These are phyloP conservation scores for Zelopaecilomyces penicillatus DNA, from an alignment of 2,329 filamentous ascomycete genomes.

Conservation along the genomic window DNA sequence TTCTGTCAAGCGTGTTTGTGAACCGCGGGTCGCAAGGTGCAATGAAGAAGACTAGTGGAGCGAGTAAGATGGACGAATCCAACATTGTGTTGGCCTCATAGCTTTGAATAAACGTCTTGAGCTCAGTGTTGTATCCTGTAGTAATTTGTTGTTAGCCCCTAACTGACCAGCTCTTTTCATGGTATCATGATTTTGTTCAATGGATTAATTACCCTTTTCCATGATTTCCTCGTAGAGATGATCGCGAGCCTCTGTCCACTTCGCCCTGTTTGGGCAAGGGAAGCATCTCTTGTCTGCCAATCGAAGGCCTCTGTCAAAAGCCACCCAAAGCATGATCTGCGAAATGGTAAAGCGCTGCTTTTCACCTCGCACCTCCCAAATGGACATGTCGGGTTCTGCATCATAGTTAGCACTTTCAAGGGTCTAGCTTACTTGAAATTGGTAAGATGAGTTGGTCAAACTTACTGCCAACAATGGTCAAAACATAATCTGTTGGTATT, in stretches of 20 bases:
- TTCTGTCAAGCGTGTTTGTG: conserved; percentile 61
- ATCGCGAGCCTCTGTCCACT: conserved; percentile 61
- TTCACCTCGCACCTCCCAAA: conserved; percentile 71
- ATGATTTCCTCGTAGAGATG: conserved; percentile 67
- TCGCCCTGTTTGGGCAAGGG: conserved; percentile 59
- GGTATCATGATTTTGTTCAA: not conserved
- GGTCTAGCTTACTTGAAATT: not conserved
- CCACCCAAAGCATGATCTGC: conserved; percentile 80
- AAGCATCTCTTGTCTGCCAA: conserved; percentile 68
- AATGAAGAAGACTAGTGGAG: conserved; percentile 72
- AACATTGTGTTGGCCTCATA: conserved; percentile 63
- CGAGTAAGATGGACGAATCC: conserved; percentile 68
- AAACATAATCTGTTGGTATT: conserved; percentile 49
- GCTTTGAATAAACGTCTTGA: conserved; percentile 65
- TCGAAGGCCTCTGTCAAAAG: conserved; percentile 66
- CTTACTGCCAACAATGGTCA: conserved; percentile 54
- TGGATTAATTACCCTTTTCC: conserved; percentile 45
- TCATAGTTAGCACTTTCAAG: conserved; percentile 6
- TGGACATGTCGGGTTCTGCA: conserved; percentile 67
- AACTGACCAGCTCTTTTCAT: not conserved
- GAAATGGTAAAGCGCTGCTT: conserved; percentile 74
- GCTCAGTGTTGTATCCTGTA: conserved; percentile 58
- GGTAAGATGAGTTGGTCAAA: not conserved
- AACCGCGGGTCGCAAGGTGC: conserved; percentile 71
- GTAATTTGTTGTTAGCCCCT: not conserved